phyloP scores from a whole-genome alignment of 2,329 filamentous ascomycete genomes.

The Xylaria sp. region DNA sequence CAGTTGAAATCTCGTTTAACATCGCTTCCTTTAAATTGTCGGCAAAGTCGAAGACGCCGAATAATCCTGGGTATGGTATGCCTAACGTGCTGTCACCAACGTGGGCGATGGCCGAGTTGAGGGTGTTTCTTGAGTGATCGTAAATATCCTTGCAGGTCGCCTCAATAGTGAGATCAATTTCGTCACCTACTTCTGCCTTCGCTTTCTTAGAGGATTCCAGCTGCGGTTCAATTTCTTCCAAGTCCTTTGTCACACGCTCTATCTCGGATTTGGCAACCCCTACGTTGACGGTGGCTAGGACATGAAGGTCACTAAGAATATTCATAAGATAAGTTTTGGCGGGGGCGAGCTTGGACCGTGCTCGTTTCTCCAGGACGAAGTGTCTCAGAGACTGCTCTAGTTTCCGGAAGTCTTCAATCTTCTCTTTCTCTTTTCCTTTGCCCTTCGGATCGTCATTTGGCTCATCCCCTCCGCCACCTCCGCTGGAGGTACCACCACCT shows the following conservation, averaged over 20 bases:
- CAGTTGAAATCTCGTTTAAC: slow-evolving; percentile 84
- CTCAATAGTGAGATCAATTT: slow-evolving; percentile 84
- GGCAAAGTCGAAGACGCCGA: slow-evolving; percentile 88
- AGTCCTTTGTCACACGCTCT: slow-evolving; percentile 81
- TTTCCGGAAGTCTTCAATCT: slow-evolving; percentile 87
- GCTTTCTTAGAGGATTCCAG: slow-evolving; percentile 87
- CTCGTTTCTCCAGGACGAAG: slow-evolving; percentile 95
- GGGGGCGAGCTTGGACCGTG: slow-evolving; percentile 92
- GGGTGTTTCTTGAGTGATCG: slow-evolving; percentile 78
- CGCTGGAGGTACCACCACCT: slow-evolving; percentile 63
- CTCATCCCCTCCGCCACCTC: slow-evolving; percentile 66
- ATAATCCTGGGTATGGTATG: slow-evolving; percentile 86
- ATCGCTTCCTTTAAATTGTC: slow-evolving; percentile 93
- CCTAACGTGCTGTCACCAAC: slow-evolving; percentile 82
- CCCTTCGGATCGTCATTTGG: slow-evolving; percentile 70
- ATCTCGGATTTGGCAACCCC: slow-evolving; percentile 88
- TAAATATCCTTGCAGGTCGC: slow-evolving; percentile 88
- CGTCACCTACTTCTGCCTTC: slow-evolving; percentile 79
- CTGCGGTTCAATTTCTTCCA: slow-evolving; percentile 83
- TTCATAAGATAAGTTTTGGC: slow-evolving; percentile 96
- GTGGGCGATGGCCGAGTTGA: slow-evolving; percentile 78
- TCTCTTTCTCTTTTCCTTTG: slow-evolving; percentile 89
- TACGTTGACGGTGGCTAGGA: slow-evolving; percentile 84
- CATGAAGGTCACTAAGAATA: slow-evolving; percentile 86
- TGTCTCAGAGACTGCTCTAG: slow-evolving; percentile 88